Evolutionary conservation across 257 asterid species (phyloP).

Genomic region (Sherardia arvensis): DNA sequence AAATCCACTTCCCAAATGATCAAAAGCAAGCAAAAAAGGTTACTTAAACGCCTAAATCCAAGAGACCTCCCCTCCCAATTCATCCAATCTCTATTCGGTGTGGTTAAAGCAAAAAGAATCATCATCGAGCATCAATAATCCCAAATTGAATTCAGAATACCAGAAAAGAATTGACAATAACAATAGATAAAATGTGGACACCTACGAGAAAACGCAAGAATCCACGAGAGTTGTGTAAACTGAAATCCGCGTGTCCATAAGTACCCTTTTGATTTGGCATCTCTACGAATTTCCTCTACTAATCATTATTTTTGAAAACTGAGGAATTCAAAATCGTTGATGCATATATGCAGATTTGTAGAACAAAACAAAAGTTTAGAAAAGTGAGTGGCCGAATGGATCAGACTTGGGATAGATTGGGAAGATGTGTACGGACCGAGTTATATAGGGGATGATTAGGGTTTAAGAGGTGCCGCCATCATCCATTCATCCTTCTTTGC

Average conservation of each 20-base stretch:
- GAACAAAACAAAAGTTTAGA: too few relatives aligned
- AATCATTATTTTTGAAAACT: constrained; percentile 13
- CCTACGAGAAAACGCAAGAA: constrained; percentile 71
- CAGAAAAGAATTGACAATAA: neutral
- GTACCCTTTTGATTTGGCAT: constrained; percentile 43
- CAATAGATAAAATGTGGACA: constrained; percentile 19
- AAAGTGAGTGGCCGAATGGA: too few relatives aligned
- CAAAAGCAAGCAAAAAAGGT: constrained; percentile 8
- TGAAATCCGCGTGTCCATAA: constrained; percentile 62
- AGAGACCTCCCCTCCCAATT: constrained; percentile 14
- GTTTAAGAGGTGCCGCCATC: neutral
- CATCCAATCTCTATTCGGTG: constrained; percentile 42
- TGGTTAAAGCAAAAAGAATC: constrained; percentile 81
- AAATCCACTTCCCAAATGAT: constrained; percentile 6
- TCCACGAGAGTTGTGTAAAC: constrained; percentile 17
- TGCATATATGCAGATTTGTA: constrained; percentile 12
- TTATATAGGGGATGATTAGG: neutral
- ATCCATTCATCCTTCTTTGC: too few relatives aligned
- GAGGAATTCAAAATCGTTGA: constrained; percentile 31
- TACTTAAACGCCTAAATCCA: constrained; percentile 27
- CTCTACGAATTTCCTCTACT: constrained; percentile 28
- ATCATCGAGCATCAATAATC: constrained; percentile 42
- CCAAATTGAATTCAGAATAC: neutral
- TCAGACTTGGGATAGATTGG: neutral
- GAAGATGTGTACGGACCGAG: neutral